Evolutionary conservation across 352 stramenopile genomes (phyloP).

Genomic region (Globisporangium ultimum): DNA sequence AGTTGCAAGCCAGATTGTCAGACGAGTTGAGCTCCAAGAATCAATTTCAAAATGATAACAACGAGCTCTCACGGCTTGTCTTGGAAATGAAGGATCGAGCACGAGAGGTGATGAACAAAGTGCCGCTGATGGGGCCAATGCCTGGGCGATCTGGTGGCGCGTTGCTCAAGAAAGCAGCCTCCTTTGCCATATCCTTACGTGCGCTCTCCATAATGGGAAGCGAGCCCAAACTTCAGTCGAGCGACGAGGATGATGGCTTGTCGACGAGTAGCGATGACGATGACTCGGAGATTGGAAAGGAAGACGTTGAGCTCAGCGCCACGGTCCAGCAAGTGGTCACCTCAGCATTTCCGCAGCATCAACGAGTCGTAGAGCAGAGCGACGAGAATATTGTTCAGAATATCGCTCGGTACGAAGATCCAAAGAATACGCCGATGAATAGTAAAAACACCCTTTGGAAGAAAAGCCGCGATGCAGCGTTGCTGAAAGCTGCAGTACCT

Average conservation of each 20-base stretch:
- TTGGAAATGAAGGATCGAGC: constrained; percentile 42
- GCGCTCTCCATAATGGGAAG: constrained; percentile 12
- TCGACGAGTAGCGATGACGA: constrained; percentile 48
- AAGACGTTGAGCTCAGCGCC: constrained; percentile 48
- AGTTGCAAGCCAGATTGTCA: constrained; percentile 20
- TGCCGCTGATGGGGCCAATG: not conserved
- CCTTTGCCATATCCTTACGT: constrained; percentile 44
- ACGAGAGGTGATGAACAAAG: constrained; percentile 19
- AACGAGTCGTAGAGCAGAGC: constrained; percentile 22
- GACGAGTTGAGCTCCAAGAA: constrained; percentile 21
- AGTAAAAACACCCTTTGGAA: not conserved
- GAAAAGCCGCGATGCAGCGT: not conserved
- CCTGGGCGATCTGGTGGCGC: not conserved
- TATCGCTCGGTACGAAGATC: constrained; percentile 58
- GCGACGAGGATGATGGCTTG: constrained; percentile 35
- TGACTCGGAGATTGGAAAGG: constrained; percentile 31
- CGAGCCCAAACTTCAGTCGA: not conserved
- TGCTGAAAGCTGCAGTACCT: not conserved
- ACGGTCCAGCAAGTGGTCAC: constrained; percentile 48
- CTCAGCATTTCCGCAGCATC: constrained; percentile 39
- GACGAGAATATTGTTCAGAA: constrained; percentile 33
- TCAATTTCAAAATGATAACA: constrained; percentile 55
- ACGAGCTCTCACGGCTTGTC: constrained; percentile 41
- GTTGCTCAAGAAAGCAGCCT: constrained; percentile 19
- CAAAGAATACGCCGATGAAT: constrained; percentile 19